Conservation (phyloP, 148 eudicot species). For the Diospyros kaki region DNA sequence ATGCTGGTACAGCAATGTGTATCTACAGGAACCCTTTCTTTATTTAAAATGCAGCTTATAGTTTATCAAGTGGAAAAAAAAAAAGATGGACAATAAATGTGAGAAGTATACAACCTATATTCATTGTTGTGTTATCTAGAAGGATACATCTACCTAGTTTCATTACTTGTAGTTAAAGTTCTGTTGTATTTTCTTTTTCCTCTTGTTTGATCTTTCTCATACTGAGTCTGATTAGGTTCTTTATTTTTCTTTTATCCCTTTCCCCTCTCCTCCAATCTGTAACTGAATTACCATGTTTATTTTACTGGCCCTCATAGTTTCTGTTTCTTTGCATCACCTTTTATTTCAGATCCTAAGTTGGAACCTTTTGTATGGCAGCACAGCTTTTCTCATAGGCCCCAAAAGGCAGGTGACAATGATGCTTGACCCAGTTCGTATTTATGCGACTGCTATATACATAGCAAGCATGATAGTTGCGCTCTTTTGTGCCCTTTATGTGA, state of each 20-base stretch:
- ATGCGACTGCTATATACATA: conserved; percentile 88
- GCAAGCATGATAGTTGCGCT: conserved; percentile 86
- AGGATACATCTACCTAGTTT: conserved; percentile 2
- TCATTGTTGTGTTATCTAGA: not conserved
- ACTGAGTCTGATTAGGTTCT: no score
- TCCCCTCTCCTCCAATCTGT: not conserved
- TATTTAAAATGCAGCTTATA: no score
- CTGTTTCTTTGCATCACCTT: conserved; percentile 3
- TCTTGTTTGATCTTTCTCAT: not conserved
- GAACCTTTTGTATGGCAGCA: conserved; percentile 70
- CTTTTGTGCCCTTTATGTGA: conserved; percentile 91
- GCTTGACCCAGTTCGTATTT: conserved; percentile 97
- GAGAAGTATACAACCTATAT: no score
- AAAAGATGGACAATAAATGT: no score
- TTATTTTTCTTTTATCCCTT: not conserved
- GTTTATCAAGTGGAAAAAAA: no score
- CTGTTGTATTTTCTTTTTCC: not conserved
- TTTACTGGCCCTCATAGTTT: not conserved
- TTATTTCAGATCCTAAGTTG: conserved; percentile 35
- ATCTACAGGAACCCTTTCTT: no score
- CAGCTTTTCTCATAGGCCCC: conserved; percentile 98
- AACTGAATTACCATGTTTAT: not conserved
- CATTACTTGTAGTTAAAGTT: not conserved
- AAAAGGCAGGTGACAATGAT: conserved; percentile 91
- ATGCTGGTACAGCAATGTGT: not conserved